These are phyloP conservation scores for Pseudoneurospora amorphoporcata DNA, from an alignment of 495 filamentous ascomycete species.

Conservation along the genomic window DNA sequence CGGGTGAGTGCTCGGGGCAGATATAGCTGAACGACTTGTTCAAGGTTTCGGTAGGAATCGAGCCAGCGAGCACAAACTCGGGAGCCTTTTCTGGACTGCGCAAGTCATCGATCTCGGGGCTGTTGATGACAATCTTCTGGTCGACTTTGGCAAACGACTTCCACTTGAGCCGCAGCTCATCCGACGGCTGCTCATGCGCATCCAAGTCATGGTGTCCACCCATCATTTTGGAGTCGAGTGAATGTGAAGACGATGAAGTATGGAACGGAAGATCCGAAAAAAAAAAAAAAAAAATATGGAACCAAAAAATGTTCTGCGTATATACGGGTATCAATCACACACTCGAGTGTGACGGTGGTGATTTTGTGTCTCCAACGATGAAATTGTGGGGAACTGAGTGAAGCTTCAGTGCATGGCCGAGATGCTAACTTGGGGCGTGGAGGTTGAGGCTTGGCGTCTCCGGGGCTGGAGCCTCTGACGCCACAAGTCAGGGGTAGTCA, in stretches of 20 bases:
- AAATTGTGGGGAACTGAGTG: background rate
- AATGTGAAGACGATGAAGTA: background rate
- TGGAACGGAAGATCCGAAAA: background rate
- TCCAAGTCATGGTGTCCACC: slow-evolving; percentile 44
- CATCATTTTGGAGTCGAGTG: slow-evolving; percentile 17
- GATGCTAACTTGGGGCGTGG: background rate
- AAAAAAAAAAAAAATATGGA: too few relatives aligned
- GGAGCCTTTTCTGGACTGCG: slow-evolving; percentile 16
- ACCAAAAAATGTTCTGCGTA: background rate
- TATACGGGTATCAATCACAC: background rate
- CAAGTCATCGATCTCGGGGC: slow-evolving; percentile 35
- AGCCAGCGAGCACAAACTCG: slow-evolving; percentile 25
- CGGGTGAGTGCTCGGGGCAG: slow-evolving; percentile 5
- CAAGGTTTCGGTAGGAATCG: slow-evolving; percentile 26
- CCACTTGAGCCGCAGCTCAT: slow-evolving; percentile 50
- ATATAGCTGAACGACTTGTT: slow-evolving; percentile 29
- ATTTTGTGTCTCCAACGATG: background rate
- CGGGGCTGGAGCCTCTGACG: background rate
- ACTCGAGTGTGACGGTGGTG: background rate
- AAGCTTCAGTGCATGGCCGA: background rate
- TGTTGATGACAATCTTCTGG: slow-evolving; percentile 26
- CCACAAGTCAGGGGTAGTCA: background rate
- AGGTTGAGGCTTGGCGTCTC: background rate
- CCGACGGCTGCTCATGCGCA: slow-evolving; percentile 60
- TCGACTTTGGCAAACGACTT: slow-evolving; percentile 42